Conservation (phyloP, 2,329 filamentous ascomycete species). For the Huntiella abstrusa region DNA sequence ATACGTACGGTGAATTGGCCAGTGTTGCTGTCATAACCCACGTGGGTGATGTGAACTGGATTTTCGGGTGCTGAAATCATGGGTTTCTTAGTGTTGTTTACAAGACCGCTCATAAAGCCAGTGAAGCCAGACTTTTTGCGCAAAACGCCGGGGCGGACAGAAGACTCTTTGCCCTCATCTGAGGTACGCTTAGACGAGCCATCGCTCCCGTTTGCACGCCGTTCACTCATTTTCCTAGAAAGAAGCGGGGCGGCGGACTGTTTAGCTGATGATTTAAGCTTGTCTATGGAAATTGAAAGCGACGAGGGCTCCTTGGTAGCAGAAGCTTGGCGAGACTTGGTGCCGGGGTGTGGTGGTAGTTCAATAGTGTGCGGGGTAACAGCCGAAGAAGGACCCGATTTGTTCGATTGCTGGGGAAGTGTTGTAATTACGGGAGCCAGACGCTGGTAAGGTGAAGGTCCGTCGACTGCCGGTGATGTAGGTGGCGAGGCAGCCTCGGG, state of each 20-base stretch:
- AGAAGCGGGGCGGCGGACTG: constrained; percentile 19
- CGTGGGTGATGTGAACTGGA: constrained; percentile 92
- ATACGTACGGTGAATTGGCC: constrained; percentile 79
- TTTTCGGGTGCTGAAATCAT: constrained; percentile 97
- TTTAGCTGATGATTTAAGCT: constrained; percentile 7
- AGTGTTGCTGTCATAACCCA: constrained; percentile 89
- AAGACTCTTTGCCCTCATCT: constrained; percentile 49
- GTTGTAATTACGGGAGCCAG: not conserved
- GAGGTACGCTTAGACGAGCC: constrained; percentile 54
- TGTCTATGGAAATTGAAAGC: constrained; percentile 34
- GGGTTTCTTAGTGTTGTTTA: constrained; percentile 73
- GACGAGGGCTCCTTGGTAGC: constrained; percentile 29
- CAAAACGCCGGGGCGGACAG: constrained; percentile 30
- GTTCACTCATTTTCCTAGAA: constrained; percentile 33
- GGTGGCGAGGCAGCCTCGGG: constrained; percentile 10
- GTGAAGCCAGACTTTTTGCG: constrained; percentile 82
- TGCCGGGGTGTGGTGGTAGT: constrained; percentile 1
- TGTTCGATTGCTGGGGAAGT: not conserved
- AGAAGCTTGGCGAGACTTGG: not conserved
- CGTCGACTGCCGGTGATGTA: constrained; percentile 3
- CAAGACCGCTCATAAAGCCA: constrained; percentile 64
- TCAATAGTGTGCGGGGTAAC: constrained; percentile 1
- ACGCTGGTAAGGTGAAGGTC: not conserved
- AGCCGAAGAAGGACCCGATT: not conserved
- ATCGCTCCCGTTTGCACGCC: constrained; percentile 26